Conservation (phyloP, 176 grass and related monocot species). For the Zizania latifolia region DNA sequence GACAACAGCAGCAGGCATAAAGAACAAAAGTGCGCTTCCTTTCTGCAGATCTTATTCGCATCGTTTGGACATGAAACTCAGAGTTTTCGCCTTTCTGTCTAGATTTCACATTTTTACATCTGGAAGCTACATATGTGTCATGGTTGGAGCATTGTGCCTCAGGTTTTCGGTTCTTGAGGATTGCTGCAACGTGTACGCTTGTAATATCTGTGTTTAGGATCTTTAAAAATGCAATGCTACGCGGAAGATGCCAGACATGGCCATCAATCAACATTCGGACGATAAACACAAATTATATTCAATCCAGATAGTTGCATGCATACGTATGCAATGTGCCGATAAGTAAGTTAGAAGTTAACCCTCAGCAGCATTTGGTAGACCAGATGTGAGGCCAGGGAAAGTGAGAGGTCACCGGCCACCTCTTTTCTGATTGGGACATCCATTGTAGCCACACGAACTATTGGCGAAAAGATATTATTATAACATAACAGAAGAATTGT, state of each 20-base stretch:
- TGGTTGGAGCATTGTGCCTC: not conserved
- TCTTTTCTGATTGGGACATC: slow-evolving; percentile 23
- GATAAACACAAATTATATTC: not conserved
- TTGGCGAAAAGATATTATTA: not conserved
- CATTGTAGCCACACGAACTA: slow-evolving; percentile 6
- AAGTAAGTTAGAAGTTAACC: not conserved
- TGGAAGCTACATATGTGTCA: not conserved
- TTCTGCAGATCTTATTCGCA: slow-evolving; percentile 1
- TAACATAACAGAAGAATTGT: slow-evolving; percentile 1
- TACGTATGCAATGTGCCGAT: slow-evolving; percentile 11
- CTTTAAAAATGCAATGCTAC: not conserved
- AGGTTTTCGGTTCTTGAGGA: not conserved
- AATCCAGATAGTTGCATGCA: slow-evolving; percentile 12
- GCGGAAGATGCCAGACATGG: not conserved
- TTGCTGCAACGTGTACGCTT: not conserved
- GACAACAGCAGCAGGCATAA: slow-evolving; percentile 1
- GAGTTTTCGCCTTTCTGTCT: not conserved
- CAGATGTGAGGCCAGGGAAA: slow-evolving; percentile 33
- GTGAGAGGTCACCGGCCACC: slow-evolving; percentile 21
- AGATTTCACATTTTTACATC: not conserved
- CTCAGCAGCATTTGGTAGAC: slow-evolving; percentile 14
- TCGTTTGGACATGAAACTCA: not conserved
- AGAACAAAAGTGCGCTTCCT: not conserved
- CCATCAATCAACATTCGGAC: not conserved
- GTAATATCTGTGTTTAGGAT: not conserved